Base-by-base conservation (phyloP, 2,329 filamentous ascomycete genomes). In the Pyricularia sp. region DNA sequence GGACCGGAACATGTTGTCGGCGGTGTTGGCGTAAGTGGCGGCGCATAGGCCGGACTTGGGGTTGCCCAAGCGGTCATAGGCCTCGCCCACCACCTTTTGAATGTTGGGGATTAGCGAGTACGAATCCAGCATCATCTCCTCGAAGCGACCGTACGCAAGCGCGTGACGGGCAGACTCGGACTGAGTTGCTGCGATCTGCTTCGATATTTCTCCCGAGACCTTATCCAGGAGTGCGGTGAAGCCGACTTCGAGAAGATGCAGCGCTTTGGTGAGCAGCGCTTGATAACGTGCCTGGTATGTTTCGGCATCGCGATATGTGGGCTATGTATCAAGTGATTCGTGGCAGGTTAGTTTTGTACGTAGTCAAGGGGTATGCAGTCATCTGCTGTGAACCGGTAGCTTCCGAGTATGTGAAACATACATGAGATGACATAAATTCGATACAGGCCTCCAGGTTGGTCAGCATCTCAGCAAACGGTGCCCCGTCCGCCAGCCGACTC, bases 221-320 rank as follows among this genome's bases (percentile, higher is more conserved):
- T 80, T 84, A 68, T 87, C 84, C 28, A 86, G 77, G 11, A 82
- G 82, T 30, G 77, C 80, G 10, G 80, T 84, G 74, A 86, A 86
- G 30, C 83, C 85, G 30, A 87, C 83, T 71, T 88, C 87, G 6
- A 90, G 80, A 14, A 90, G 79, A 73, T 89, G 87, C 11, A 90
- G 80, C 0, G 87, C 85, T 72, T 88, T 88, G 31, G 86, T 87
- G 17, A 98, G 85, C 14, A 97, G 84, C 0, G 95, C 85, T 70
- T 92, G 88, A 77, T 98, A 98, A 70, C 93, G 88, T 7, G 94
- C 93, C 63, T 94, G 87, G 77, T 97, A 98, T 1, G 91, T 88
- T 71, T 93, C 90, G 2, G 94, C 90, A 78, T 98, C 94, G 71
- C 92, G 91, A 77, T 97, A 97, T 9, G 88, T 88, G 10, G 92